Base-by-base conservation (phyloP, 129 eudicot species). In the Lactuca sativa region DNA sequence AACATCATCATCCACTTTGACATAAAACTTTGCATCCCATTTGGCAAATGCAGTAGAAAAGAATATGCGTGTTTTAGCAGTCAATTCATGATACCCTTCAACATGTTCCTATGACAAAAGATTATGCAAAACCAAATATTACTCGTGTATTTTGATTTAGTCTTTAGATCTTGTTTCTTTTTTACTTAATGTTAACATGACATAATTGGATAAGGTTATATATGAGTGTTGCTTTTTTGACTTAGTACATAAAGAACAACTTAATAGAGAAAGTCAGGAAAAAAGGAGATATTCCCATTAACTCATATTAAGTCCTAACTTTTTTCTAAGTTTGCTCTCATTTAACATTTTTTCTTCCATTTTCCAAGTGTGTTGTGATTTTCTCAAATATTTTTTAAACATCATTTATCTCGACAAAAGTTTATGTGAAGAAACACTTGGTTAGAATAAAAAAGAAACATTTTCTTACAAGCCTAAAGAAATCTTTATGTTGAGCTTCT, bases 11-110 rank as follows among this genome's bases (percentile, higher is more conserved):
- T 88, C 96, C 76, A 88, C 89, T 73, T 88, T 88, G 58, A 88
- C 85, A 68, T 88, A 88, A 67, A 85, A 88, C 67, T 88, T 89
- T 74, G 96, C 96, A 81, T 88, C 96, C 96, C 96, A 88, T 80
- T 73, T 85, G 58, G 89, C 89, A 16, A 81, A 86, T 80, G 96
- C 96, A 48, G 96, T 85, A 18, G 96, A 88, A 72, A 88, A 88
- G 80, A 80, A 88, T 57, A 70, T 88, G 36, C 81, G 77, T 56
- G 96, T 88, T 74, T 88, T 88, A 56, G 96, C 87, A 62, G 96
- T 81, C 63, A 88, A 61, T 75, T 88, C 96, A 65, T 88, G 96
- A 76, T 88, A 88, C 71, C 96, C 96, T 81, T 88, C 96, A 73
- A 85, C 86, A 71, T 88, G 96, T 76, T 85, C 96, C 96, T 88